Base-by-base conservation (phyloP, 2,329 filamentous ascomycete species). In the Thermoascus crustaceus region DNA sequence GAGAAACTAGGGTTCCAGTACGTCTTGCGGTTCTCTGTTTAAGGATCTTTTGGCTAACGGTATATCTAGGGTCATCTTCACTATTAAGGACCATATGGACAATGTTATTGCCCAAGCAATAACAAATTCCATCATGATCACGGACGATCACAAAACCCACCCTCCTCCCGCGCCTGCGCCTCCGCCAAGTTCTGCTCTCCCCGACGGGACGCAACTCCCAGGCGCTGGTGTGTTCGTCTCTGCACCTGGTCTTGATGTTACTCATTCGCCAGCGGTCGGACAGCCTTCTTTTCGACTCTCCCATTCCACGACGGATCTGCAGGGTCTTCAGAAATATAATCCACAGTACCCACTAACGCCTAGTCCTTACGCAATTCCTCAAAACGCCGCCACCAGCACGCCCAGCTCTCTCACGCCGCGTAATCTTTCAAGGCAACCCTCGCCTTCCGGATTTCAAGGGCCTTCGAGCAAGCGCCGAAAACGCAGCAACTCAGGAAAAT, bases 111-210 rank as follows among this genome's bases (percentile, higher is more conserved):
- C 86, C 5, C 89, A 98, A 61, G 78, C 80, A 34, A 81, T 94
- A 45, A 86, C 85, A 13, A 79, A 82, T 37, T 84, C 86, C 0
- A 94, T 96, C 45, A 89, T 95, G 75, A 95, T 96, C 44, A 96
- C 91, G 1, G 89, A 98, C 56, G 89, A 98, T 53, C 89, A 96
- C 67, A 96, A 96, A 66, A 94, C 86, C 5, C 82, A 85, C 49
- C 59, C 70, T 33, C 61, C 69, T 44, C 58, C 50, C 38, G 64
- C 50, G 33, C 52, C 54, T 35, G 46, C 60, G 39, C 40, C 57
- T 27, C 45, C 60, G 4, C 52, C 58, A 9, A 59, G 49, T 8
- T 52, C 61, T 22, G 50, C 54, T 7, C 38, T 61, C 18, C 48
- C 55, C n/a, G 60, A 64, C 43, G 55, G 52, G 21, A 55, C 57